phyloP scores from a whole-genome alignment of 208 protist species.

The Acanthamoeba culbertsoni region DNA sequence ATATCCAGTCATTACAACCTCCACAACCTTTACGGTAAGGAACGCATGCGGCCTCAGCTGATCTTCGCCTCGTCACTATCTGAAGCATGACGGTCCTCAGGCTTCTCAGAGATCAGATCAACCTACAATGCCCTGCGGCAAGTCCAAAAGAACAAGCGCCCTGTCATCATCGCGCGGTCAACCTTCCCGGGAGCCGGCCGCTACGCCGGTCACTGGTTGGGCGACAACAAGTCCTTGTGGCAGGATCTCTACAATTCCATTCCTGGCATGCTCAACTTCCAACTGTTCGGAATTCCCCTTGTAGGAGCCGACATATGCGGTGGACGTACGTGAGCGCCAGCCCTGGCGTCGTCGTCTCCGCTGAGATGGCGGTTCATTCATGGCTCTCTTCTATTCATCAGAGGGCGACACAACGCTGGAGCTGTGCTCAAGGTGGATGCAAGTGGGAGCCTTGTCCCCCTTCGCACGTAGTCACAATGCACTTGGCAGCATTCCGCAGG shows the following conservation, averaged over 20 bases:
- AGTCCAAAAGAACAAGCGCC: neutral
- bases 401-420: conserved; percentile 83
- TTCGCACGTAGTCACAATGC: conserved; percentile 88
- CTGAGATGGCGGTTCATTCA: conserved; percentile 70
- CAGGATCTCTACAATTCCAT: conserved; percentile 81
- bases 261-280: conserved; percentile 83
- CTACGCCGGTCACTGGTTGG: conserved; percentile 84
- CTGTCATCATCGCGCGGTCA: conserved; percentile 74
- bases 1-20: conserved; percentile 78
- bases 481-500: neutral
- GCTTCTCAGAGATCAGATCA: neutral
- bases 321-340: too few relatives aligned
- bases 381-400: neutral
- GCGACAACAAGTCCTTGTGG: conserved; percentile 83
- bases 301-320: too few relatives aligned
- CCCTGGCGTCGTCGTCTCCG: conserved; percentile 90
- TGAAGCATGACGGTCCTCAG: neutral
- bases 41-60: neutral
- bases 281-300: conserved; percentile 87
- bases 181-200: conserved; percentile 65
- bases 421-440: conserved; percentile 87
- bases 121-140: neutral
- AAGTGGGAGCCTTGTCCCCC: conserved; percentile 88
- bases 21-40: conserved; percentile 86
- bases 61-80: too few relatives aligned